phyloP scores from a whole-genome alignment of 179 eudicot species.

The Nepenthes alata region DNA sequence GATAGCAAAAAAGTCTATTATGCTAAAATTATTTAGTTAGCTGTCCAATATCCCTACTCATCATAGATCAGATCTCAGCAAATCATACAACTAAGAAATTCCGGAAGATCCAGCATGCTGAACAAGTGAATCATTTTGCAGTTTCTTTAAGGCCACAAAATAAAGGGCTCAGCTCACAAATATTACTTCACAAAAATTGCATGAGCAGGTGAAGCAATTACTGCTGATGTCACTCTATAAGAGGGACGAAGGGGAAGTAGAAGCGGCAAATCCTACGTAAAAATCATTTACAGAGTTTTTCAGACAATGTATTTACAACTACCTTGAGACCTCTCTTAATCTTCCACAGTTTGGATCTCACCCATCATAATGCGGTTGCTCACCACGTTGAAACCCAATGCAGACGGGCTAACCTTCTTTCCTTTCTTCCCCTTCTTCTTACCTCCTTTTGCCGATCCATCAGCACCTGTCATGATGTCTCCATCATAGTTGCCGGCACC shows the following conservation, averaged over 20 bases:
- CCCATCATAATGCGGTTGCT: constrained; percentile 99
- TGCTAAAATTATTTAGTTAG: no score
- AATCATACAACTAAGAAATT: no score
- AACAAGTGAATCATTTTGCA: no score
- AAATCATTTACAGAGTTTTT: constrained; percentile 31
- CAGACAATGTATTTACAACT: constrained; percentile 38
- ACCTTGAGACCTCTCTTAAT: constrained; percentile 25
- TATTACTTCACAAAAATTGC: constrained; percentile 40
- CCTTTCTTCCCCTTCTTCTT: constrained; percentile 97
- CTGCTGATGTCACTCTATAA: constrained; percentile 26
- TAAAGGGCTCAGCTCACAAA: constrained; percentile 11
- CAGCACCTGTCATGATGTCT: constrained; percentile 17
- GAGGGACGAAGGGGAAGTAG: constrained; percentile 1
- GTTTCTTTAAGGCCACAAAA: constrained; percentile 12
- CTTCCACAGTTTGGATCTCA: constrained; percentile 86
- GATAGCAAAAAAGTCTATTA: no score
- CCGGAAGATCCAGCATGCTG: no score
- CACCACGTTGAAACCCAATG: constrained; percentile 83
- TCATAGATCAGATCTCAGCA: no score
- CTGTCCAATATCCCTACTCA: no score
- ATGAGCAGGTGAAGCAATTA: constrained; percentile 10
- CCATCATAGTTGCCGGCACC: constrained; percentile 19
- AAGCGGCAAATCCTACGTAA: constrained; percentile 2
- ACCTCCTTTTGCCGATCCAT: constrained; percentile 58
- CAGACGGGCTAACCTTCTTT: constrained; percentile 76